These are phyloP conservation scores for Trichocomaceae sp. DNA, from an alignment of 2,329 filamentous ascomycete species.

Conservation along the genomic window DNA sequence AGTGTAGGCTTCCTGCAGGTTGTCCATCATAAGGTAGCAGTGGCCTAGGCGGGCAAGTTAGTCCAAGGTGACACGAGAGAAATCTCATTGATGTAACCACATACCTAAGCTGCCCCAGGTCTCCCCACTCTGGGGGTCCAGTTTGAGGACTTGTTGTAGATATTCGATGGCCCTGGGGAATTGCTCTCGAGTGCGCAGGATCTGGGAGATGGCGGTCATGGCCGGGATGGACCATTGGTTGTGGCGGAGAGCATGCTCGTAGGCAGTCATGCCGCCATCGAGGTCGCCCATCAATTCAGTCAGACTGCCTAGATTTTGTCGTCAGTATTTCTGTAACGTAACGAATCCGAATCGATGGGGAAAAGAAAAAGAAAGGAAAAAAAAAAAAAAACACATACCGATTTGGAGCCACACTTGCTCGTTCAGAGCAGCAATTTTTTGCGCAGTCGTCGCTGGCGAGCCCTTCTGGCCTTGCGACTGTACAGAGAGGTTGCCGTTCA, in stretches of 20 bases:
- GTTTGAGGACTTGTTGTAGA: conserved; percentile 79
- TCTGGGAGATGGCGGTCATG: conserved; percentile 90
- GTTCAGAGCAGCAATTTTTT: conserved; percentile 71
- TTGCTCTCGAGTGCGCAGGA: conserved; percentile 84
- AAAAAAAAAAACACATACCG: conserved; percentile 52
- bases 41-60: conserved; percentile 57
- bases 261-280: conserved; percentile 82
- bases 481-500: conserved; percentile 45
- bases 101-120: conserved; percentile 91
- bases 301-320: conserved; percentile 58
- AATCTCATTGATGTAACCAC: conserved; percentile 20
- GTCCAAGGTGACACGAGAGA: not conserved
- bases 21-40: conserved; percentile 98
- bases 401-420: conserved; percentile 89
- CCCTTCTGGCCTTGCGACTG: conserved; percentile 47
- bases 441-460: conserved; percentile 59
- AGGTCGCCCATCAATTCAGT: conserved; percentile 82
- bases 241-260: conserved; percentile 80
- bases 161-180: conserved; percentile 94
- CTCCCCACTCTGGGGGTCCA: conserved; percentile 84
- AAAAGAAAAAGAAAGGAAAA: conserved; percentile 14
- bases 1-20: conserved; percentile 90
- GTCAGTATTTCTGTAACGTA: conserved; percentile 16
- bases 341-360: no score
- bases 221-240: conserved; percentile 84